Base-by-base conservation (phyloP, 768 basidiomycete species). In the Naganishia kalamii region DNA sequence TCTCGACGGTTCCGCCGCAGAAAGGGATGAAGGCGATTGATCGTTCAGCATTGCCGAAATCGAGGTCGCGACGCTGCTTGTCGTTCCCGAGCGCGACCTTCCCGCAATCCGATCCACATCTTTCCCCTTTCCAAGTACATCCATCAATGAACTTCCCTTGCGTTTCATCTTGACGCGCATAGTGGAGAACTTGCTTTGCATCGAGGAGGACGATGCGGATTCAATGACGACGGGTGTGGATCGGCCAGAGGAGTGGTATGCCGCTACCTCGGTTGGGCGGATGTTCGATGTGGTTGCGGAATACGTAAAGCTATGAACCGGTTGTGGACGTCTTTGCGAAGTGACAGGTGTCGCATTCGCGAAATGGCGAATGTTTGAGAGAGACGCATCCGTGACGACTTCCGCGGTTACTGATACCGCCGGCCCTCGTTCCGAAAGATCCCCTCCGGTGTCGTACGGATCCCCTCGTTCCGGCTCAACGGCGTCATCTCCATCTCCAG, bases 151-250 rank as follows among this genome's bases (percentile, higher is more conserved):
- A 35, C 54, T 57, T 25, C 54, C 54, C 54, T 57, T 57, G 23
- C 54, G 35, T 23, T 27, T 57, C 54, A 57, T 12, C 54, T 57
- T 57, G 54, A 37, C n/a, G 35, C 54, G 54, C 54, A 57, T 57
- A 15, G 12, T 40, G 12, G 54, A 57, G 40, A 57, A n/a, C 23
- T 41, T 57, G 35, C 37, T 27, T 2, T 57, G 54, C 5, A 57
- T 57, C 1, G 54, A 57, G 37, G 54, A 57, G 1, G 54, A 15
- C 35, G n/a, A n/a, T n/a, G 54, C 23, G 17, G 54, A 57, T 1
- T 13, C n/a, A n/a, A n/a, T n/a, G 10, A 35, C 35, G 7, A 35
- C 40, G 15, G 54, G 54, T 11, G 54, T 57, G 1, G 54, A 57
- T 21, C 54, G n/a, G 23, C 54, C 54, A 27, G 54, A 57, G 5